Evolutionary conservation across 1,284 basidiomycete genomes (phyloP).

Genomic region (Coniferiporia weirii): DNA sequence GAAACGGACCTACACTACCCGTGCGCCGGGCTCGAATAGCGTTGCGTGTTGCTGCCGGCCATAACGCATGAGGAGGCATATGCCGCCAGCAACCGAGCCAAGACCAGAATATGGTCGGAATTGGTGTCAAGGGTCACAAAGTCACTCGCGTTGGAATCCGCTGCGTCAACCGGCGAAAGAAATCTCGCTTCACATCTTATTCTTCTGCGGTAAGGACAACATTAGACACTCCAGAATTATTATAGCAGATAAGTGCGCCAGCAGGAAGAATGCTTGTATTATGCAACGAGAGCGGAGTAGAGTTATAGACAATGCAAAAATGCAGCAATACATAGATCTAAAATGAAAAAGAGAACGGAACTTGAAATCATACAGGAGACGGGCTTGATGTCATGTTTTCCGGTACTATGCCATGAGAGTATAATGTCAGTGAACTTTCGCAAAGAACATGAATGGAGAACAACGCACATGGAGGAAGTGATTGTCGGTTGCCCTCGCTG

Average conservation of each 20-base stretch:
- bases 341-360: neutral
- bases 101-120: neutral
- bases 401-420: slow-evolving; percentile 26
- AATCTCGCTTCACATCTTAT: neutral
- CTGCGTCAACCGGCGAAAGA: neutral
- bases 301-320: neutral
- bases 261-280: slow-evolving; percentile 1
- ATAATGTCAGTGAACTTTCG: neutral
- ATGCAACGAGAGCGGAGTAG: slow-evolving; percentile 14
- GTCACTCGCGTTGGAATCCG: neutral
- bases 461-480: slow-evolving; percentile 46
- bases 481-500: slow-evolving; percentile 76
- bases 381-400: slow-evolving; percentile 26
- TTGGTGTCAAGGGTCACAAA: neutral
- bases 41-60: neutral
- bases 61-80: slow-evolving; percentile 7
- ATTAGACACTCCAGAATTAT: neutral
- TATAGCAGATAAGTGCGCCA: neutral
- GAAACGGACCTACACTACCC: neutral
- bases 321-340: slow-evolving; percentile 8
- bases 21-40: neutral
- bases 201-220: neutral
- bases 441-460: neutral
- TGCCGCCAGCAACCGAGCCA: neutral
- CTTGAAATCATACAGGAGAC: slow-evolving; percentile 9